Evolutionary conservation across 1,284 basidiomycete species (phyloP), one percentile per base, ranked within the genome.

Genomic region (Fistulinella staudtii): DNA sequence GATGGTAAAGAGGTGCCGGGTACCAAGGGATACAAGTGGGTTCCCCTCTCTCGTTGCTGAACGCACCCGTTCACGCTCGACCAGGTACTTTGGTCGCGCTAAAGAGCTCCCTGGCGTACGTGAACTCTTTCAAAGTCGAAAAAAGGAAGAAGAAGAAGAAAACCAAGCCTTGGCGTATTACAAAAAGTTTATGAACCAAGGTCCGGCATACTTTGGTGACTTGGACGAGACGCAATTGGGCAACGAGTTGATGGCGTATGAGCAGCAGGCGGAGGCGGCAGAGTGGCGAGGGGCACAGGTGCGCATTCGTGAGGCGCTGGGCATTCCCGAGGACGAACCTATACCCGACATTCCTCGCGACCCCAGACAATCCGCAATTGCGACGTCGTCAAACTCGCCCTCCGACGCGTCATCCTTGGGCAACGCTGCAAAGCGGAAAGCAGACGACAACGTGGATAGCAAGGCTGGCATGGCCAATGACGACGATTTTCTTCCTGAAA

Each of bases 21-120:
- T 0, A 95, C 90, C n/a, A 89, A 96, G 54, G 95, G 94, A 44
- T 99, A 98, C 80, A 98, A 98, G 92, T 93, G 55, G 53, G 85
- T 76, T 22, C 8, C 7, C 15, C 21, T 8, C 23, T 11, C 7
- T 3, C 8, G 5, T 6, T 8, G 14, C 15, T 2, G 2, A 10
- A 21, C 17, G 9, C 23, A 41, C 45, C 6, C 46, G 27, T 27
- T 46, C 44, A 44, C 18, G 9, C 33, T 44, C 20, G 1, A 11
- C 23, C 53, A 94, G 91, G 61, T 98, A 98, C 68, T 99, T 99
- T 69, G 96, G 95, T 40, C 83, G 95, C 23, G 93, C 95, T 4
- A 95, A 93, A 61, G 96, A 98, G 43, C 74, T 99, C 5, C 96
- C 95, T 0, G 95, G 96, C 37, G 93, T 98, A 5, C 86, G 86